Percentiles rank a stretch among this genome's conserved stretches.
Conservation (phyloP, 2,329 filamentous ascomycete genomes). For the Mycosphaerella sp. region DNA sequence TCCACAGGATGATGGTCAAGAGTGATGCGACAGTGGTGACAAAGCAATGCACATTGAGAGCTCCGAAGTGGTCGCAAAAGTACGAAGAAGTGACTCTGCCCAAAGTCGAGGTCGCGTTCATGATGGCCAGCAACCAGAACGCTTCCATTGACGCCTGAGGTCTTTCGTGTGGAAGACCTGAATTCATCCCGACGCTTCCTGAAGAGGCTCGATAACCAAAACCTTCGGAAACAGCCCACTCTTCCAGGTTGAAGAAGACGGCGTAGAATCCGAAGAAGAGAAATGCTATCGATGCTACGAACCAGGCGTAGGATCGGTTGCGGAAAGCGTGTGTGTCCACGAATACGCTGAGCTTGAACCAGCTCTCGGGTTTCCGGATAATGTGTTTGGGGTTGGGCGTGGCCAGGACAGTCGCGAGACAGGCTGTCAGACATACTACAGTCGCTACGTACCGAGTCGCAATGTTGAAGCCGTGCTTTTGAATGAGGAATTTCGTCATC, state of each 20-base stretch:
- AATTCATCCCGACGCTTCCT: slow-evolving; percentile 15
- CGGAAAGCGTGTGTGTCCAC: slow-evolving; percentile 42
- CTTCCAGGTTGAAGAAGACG: slow-evolving; percentile 49
- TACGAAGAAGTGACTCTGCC: slow-evolving; percentile 43
- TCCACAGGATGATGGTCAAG: slow-evolving; percentile 43
- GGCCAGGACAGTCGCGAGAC: slow-evolving; percentile 41
- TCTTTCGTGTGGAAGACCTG: slow-evolving; percentile 18
- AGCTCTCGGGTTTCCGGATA: slow-evolving; percentile 37
- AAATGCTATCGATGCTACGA: slow-evolving; percentile 42
- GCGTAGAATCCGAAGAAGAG: slow-evolving; percentile 50
- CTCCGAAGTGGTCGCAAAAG: slow-evolving; percentile 42
- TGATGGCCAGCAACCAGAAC: slow-evolving; percentile 46
- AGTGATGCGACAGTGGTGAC: slow-evolving; percentile 40
- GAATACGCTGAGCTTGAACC: slow-evolving; percentile 33
- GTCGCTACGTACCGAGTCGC: slow-evolving; percentile 40
- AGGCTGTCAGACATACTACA: slow-evolving; percentile 38
- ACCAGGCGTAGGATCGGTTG: slow-evolving; percentile 41
- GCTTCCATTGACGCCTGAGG: slow-evolving; percentile 38
- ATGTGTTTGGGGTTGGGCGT: slow-evolving; percentile 40
- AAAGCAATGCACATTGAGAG: slow-evolving; percentile 42
- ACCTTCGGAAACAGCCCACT: slow-evolving; percentile 44
- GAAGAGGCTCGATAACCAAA: slow-evolving; percentile 35
- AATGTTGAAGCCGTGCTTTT: slow-evolving; percentile 41
- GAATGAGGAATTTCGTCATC: slow-evolving; percentile 43
- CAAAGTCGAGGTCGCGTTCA: slow-evolving; percentile 46